Evolutionary conservation across 140 eudicot species (phyloP).

Genomic region (Cichorium intybus): DNA sequence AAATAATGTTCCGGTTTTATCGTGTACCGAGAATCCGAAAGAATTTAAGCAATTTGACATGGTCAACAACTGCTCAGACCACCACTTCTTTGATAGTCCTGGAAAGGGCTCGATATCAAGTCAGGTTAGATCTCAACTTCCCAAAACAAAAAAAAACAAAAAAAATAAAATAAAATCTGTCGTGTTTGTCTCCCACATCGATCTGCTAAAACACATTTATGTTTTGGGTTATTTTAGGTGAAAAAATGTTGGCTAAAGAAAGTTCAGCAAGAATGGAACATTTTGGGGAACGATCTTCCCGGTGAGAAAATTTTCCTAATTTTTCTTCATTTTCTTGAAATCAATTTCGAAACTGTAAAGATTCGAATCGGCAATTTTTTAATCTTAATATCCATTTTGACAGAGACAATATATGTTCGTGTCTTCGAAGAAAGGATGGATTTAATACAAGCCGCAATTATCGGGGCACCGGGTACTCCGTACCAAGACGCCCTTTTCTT

Average conservation of each 20-base stretch:
- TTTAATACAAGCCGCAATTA: slow-evolving; percentile 70
- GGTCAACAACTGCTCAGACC: slow-evolving; percentile 67
- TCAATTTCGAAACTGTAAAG: not conserved
- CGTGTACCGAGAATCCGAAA: slow-evolving; percentile 21
- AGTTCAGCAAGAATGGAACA: slow-evolving; percentile 89
- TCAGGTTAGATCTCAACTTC: slow-evolving; percentile 43
- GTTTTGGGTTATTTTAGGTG: slow-evolving; percentile 35
- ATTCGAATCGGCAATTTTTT: not conserved
- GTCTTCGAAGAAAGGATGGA: slow-evolving; percentile 91
- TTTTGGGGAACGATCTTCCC: slow-evolving; percentile 79
- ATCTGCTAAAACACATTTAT: not conserved
- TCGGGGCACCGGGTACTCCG: slow-evolving; percentile 87
- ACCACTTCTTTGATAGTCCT: slow-evolving; percentile 65
- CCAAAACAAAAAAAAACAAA: not conserved
- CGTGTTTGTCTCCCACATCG: no score
- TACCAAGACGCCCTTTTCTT: slow-evolving; percentile 82
- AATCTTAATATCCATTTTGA: not conserved
- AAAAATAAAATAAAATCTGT: no score
- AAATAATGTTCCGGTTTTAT: slow-evolving; percentile 8
- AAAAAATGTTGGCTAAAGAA: slow-evolving; percentile 76
- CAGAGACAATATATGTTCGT: slow-evolving; percentile 84
- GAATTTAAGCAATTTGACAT: slow-evolving; percentile 61
- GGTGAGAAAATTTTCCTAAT: slow-evolving; percentile 40
- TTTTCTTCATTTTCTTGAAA: not conserved
- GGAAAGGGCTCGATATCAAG: slow-evolving; percentile 47